These are phyloP conservation scores for Chaetoscypha palmicola DNA, from an alignment of 2,329 filamentous ascomycete genomes.

Conservation along the genomic window DNA sequence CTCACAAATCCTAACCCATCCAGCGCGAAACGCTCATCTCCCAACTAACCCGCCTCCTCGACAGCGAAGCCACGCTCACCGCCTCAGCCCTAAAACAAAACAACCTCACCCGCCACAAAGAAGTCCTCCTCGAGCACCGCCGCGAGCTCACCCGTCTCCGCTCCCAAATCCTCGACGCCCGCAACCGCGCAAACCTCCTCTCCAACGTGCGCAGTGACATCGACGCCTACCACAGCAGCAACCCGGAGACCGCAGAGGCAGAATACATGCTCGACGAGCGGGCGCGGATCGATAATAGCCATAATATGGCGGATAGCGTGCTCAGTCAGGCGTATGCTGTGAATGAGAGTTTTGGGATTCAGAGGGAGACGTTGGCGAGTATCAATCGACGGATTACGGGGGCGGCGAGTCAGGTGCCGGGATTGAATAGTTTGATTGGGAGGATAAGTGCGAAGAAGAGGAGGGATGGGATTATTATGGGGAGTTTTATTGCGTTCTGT, in stretches of 20 bases:
- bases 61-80: slow-evolving; percentile 81
- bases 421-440: slow-evolving; percentile 83
- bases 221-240: slow-evolving; percentile 74
- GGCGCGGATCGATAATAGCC: slow-evolving; percentile 75
- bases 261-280: slow-evolving; percentile 97
- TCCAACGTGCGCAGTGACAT: slow-evolving; percentile 90
- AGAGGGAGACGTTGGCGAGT: slow-evolving; percentile 79
- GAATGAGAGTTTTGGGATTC: slow-evolving; percentile 80
- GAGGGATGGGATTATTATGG: slow-evolving; percentile 90
- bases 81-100: slow-evolving; percentile 95
- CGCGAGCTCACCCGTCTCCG: slow-evolving; percentile 74
- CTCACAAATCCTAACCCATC: slow-evolving; percentile 10
- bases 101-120: slow-evolving; percentile 84
- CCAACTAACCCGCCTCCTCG: slow-evolving; percentile 81
- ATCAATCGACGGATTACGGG: slow-evolving; percentile 87
- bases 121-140: slow-evolving; percentile 81
- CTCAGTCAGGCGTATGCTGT: slow-evolving; percentile 94
- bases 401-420: slow-evolving; percentile 85
- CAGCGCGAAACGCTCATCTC: slow-evolving; percentile 76
- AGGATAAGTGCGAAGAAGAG: slow-evolving; percentile 93
- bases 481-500: slow-evolving; percentile 83
- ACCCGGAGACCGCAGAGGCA: slow-evolving; percentile 76
- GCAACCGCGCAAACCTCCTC: slow-evolving; percentile 83
- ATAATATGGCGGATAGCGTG: slow-evolving; percentile 83
- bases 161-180: slow-evolving; percentile 65